Conservation (phyloP, 257 asterid species). For the Forsythia viridissima region DNA sequence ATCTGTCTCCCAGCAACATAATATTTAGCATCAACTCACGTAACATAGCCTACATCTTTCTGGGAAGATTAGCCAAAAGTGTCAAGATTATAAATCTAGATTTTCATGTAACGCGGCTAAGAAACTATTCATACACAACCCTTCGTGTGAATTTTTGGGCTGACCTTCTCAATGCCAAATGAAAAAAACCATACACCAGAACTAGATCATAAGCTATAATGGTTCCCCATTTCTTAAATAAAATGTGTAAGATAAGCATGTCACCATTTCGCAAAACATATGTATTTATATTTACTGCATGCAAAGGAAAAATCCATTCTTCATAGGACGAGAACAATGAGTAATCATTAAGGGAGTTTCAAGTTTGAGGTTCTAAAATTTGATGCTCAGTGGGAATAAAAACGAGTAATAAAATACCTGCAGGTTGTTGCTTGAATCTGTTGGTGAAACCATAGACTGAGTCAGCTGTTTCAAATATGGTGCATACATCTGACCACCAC, state of each 20-base stretch:
- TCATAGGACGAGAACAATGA: neutral
- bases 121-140: too few species aligned
- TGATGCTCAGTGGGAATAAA: neutral
- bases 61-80: too few species aligned
- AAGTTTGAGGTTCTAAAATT: neutral
- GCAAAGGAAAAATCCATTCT: neutral
- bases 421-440: too few species aligned
- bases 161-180: too few species aligned
- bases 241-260: neutral
- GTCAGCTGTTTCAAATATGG: slow-evolving; percentile 36
- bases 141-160: too few species aligned
- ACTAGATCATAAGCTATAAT: too few species aligned
- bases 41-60: too few species aligned
- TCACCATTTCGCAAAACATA: neutral
- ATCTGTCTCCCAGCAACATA: neutral
- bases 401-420: neutral
- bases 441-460: slow-evolving; percentile 31
- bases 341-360: neutral
- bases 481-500: slow-evolving; percentile 40
- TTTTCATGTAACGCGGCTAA: too few species aligned
- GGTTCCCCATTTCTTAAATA: neutral
- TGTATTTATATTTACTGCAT: neutral
- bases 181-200: too few species aligned
- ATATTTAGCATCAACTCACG: too few species aligned
- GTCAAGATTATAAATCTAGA: too few species aligned